Percentiles rank a stretch among this genome's conserved stretches.
These are phyloP conservation scores for Colletotrichum theobromicola DNA, from an alignment of 2,329 filamentous ascomycete genomes.

Conservation along the genomic window DNA sequence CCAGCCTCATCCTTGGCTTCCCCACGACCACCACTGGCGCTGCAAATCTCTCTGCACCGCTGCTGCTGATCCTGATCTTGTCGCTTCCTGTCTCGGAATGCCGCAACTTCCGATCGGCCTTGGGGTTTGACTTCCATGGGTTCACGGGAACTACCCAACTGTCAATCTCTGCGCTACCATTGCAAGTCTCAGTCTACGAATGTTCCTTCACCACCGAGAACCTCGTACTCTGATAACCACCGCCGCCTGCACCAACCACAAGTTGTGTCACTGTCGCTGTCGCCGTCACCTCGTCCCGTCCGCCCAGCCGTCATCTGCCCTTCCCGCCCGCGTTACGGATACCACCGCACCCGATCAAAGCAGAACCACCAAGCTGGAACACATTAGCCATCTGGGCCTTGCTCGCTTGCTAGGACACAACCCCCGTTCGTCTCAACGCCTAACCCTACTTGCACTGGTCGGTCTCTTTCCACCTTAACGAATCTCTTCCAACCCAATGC, in stretches of 20 bases:
- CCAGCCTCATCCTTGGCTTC: slow-evolving; percentile 3
- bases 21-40: neutral
- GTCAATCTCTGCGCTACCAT: neutral
- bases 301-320: neutral
- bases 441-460: neutral
- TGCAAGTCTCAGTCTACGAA: neutral
- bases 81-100: slow-evolving; percentile 4
- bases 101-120: slow-evolving; percentile 5
- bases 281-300: neutral
- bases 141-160: neutral
- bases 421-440: neutral
- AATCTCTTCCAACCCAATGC: neutral
- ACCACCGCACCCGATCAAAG: slow-evolving; percentile 3
- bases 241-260: neutral
- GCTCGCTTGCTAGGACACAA: neutral
- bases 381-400: neutral
- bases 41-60: neutral
- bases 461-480: neutral
- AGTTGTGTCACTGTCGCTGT: neutral
- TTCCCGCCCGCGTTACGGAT: neutral
- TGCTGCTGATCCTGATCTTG: neutral
- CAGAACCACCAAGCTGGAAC: slow-evolving; percentile 9
- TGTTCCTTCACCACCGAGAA: neutral
- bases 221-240: neutral
- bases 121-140: neutral